Conservation (phyloP, 1,284 basidiomycete genomes). For the Ceratobasidium sp. region DNA sequence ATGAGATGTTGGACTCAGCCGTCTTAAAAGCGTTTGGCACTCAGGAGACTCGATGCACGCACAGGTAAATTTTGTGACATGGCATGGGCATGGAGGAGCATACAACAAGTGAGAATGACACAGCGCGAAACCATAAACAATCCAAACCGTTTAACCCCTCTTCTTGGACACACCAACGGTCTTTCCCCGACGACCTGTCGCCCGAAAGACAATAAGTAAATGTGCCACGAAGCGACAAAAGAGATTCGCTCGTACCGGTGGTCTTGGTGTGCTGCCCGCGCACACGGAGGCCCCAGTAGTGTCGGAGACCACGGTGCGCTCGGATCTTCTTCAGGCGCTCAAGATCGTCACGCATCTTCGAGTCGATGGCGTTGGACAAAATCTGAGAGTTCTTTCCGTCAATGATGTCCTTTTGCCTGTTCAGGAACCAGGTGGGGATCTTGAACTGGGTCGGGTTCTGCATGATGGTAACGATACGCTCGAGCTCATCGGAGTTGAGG, state of each 20-base stretch:
- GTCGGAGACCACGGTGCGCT: constrained; percentile 97
- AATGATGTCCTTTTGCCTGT: constrained; percentile 98
- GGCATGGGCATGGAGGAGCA: constrained; percentile 30
- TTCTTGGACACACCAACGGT: constrained; percentile 95
- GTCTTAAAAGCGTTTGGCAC: not conserved
- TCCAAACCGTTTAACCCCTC: constrained; percentile 69
- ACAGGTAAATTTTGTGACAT: constrained; percentile 20
- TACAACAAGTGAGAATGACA: constrained; percentile 33
- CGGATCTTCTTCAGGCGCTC: constrained; percentile 99
- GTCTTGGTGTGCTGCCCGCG: constrained; percentile 99
- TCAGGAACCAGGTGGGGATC: constrained; percentile 99
- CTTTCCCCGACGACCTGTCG: constrained; percentile 84
- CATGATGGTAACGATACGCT: constrained; percentile 99
- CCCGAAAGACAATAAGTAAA: constrained; percentile 1
- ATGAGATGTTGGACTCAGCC: not conserved
- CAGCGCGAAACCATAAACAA: constrained; percentile 29
- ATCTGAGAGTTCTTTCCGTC: constrained; percentile 98
- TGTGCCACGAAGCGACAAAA: not conserved
- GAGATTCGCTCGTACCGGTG: constrained; percentile 71
- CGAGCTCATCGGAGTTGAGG: constrained; percentile 96
- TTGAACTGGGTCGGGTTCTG: constrained; percentile 99
- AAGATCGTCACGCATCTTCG: constrained; percentile 97
- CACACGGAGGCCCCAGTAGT: constrained; percentile 96
- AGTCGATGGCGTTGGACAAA: constrained; percentile 97
- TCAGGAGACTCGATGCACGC: not conserved